Conservation (phyloP, 2,329 filamentous ascomycete species). For the Fusarium pseudograminearum region DNA sequence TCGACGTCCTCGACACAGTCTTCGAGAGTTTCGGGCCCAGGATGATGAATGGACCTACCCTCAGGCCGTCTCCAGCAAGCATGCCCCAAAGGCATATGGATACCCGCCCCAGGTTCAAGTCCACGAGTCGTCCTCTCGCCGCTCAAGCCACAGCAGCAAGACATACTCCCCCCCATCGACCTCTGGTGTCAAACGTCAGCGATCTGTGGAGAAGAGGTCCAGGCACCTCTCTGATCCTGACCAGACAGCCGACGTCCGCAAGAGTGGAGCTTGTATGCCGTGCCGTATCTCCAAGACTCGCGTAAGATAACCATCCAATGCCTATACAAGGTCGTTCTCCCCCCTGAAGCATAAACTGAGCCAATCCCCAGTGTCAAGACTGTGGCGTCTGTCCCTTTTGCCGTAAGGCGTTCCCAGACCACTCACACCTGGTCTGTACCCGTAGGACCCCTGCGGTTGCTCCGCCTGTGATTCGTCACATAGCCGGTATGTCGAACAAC, state of each 20-base stretch:
- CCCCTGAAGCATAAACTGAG: slow-evolving; percentile 47
- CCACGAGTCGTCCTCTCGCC: slow-evolving; percentile 46
- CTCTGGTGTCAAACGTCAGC: slow-evolving; percentile 54
- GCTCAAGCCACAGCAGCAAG: slow-evolving; percentile 39
- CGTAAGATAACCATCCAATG: slow-evolving; percentile 54
- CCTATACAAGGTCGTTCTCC: slow-evolving; percentile 25
- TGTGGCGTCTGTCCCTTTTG: slow-evolving; percentile 58
- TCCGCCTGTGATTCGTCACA: slow-evolving; percentile 55
- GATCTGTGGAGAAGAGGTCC: slow-evolving; percentile 54
- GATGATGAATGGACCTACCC: slow-evolving; percentile 58
- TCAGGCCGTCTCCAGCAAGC: slow-evolving; percentile 52
- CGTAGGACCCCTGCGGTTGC: slow-evolving; percentile 54
- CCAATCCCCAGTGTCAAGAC: slow-evolving; percentile 53
- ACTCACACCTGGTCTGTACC: slow-evolving; percentile 56
- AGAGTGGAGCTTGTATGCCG: slow-evolving; percentile 61
- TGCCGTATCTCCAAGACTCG: slow-evolving; percentile 62
- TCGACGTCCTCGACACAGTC: slow-evolving; percentile 49
- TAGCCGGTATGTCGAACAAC: slow-evolving; percentile 52
- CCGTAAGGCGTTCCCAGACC: slow-evolving; percentile 56
- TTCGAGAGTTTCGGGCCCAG: slow-evolving; percentile 53
- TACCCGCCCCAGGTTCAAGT: slow-evolving; percentile 53
- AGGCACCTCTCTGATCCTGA: slow-evolving; percentile 56
- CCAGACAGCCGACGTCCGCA: slow-evolving; percentile 63
- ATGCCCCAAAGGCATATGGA: slow-evolving; percentile 48
- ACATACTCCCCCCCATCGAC: slow-evolving; percentile 26